Percentiles rank a stretch among this genome's conserved stretches.
These are phyloP conservation scores for Huntiella omanensis DNA, from an alignment of 2,329 filamentous ascomycete species.

Conservation along the genomic window DNA sequence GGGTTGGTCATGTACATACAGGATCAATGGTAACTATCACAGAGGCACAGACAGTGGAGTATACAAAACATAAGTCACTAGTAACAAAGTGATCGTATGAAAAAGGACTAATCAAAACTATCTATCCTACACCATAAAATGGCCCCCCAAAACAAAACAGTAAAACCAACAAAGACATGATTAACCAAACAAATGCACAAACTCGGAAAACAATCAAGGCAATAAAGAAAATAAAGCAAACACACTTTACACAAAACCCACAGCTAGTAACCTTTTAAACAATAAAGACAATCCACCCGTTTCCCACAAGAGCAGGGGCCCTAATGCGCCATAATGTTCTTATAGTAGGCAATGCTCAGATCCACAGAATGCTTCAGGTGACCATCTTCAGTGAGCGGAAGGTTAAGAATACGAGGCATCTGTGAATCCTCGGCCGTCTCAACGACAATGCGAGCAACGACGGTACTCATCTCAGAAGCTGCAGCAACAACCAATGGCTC, in stretches of 20 bases:
- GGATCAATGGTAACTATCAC: too few relatives aligned
- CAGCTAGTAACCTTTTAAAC: background rate
- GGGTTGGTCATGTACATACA: too few relatives aligned
- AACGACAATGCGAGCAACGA: conserved; percentile 48
- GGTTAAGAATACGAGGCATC: conserved; percentile 28
- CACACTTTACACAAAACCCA: background rate
- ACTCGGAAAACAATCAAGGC: conserved; percentile 1
- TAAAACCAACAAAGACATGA: background rate
- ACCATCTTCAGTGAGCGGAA: conserved; percentile 55
- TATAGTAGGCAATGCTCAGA: conserved; percentile 50
- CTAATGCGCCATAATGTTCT: conserved; percentile 34
- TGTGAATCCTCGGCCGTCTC: conserved; percentile 26
- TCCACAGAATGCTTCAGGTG: conserved; percentile 52
- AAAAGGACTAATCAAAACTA: background rate
- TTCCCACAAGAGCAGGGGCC: background rate
- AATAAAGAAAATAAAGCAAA: background rate
- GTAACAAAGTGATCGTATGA: too few relatives aligned
- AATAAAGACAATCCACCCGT: background rate
- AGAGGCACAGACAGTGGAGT: too few relatives aligned
- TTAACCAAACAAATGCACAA: conserved; percentile 3
- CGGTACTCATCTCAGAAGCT: conserved; percentile 61
- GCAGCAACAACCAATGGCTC: conserved; percentile 46
- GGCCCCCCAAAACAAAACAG: background rate
- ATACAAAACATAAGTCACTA: too few relatives aligned
- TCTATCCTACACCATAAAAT: conserved; percentile 3